Evolutionary conservation across 192 early-diverging fungal genomes (phyloP), one percentile per base, ranked within the genome.

Genomic region (Backusella luteola): DNA sequence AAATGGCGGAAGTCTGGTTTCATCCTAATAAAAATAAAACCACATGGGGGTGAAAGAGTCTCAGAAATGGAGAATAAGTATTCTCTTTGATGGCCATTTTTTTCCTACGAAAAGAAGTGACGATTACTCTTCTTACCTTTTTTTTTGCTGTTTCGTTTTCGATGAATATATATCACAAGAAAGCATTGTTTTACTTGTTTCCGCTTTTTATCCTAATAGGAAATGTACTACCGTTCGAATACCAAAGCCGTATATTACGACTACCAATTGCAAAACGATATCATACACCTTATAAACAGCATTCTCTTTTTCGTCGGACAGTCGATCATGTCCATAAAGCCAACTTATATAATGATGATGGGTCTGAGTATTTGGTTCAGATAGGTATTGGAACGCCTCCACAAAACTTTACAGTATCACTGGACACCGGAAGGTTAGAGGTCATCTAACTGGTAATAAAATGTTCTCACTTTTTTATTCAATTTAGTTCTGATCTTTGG

Each of bases 381-480:
- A 71, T 79, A n/a, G 7, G 56, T 35, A 46, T 79, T 26, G 78
- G 78, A 38, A 79, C 73, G 34, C 78, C 78, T 14, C 67, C 52
- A 36, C 78, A 79, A 67, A 75, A 70, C 17, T 79, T 79, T 44
- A 63, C 52, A 14, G 73, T 79, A 49, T 66, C 78, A 8, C 35
- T 79, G 49, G 78, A 79, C 41, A 79, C 78, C 17, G 78, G 78
- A 70, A 79, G 73, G 78, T 78, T 53, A 68, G 29, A 34, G 1
- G 19, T 34, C 2, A 34, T 17, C 9, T 4, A 67, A 14, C 4
- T 67, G 1, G 15, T 19, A 8, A 67, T 42, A 15, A n/a, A 66
- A 17, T 66, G 0, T 53, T 39, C 69, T 69, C 21, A 56, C 12
- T 19, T 29, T 6, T 26, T 69, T 49, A 6, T 49, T 49, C 19